Base-by-base conservation (phyloP, 192 early-diverging fungal genomes). In the Podochytrium sp. region DNA sequence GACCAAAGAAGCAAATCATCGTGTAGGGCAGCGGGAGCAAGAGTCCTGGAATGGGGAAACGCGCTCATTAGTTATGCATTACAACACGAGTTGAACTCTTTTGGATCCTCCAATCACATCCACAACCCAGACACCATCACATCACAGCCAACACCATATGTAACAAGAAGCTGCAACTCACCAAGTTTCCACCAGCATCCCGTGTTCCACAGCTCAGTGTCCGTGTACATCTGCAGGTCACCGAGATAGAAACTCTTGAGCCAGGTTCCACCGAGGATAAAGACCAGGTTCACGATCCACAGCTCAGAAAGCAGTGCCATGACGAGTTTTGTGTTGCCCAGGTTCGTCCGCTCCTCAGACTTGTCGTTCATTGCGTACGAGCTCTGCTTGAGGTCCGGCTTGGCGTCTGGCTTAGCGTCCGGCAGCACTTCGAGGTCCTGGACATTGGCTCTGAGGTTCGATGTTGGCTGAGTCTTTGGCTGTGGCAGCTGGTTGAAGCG, bases 101-200 rank as follows among this genome's bases (percentile, higher is more conserved):
- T 25, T 1, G 52, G 5, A 23, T 7, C 23, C 0, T 23, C 7
- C 52, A 55, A 55, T n/a, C n/a, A n/a, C n/a, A n/a, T n/a, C n/a
- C n/a, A n/a, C n/a, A n/a, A n/a, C n/a, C n/a, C n/a, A 23, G 52
- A 55, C 7, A 1, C 20, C 10, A 47, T 47, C 43, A 47, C n/a
- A 20, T 47, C 43, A 47, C n/a, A n/a, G n/a, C n/a, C n/a, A n/a
- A 47, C 43, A 10, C 43, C 18, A 55, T 51, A 35, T 35, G 10
- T 77, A 41, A 37, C 25, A 57, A 34, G 66, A 76, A 33, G 33
- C 4, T 10, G 74, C 7, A 33, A 49, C 76, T 27, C 59, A 86
- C 85, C 80, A 25, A 88, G 39, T 67, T 88, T 88, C 86, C 86
- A 88, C 69, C 77, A 86, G 79, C 86, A 88, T 5, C 78, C 38